phyloP scores from a whole-genome alignment of 306 rosid species.

The Argentina anserina region DNA sequence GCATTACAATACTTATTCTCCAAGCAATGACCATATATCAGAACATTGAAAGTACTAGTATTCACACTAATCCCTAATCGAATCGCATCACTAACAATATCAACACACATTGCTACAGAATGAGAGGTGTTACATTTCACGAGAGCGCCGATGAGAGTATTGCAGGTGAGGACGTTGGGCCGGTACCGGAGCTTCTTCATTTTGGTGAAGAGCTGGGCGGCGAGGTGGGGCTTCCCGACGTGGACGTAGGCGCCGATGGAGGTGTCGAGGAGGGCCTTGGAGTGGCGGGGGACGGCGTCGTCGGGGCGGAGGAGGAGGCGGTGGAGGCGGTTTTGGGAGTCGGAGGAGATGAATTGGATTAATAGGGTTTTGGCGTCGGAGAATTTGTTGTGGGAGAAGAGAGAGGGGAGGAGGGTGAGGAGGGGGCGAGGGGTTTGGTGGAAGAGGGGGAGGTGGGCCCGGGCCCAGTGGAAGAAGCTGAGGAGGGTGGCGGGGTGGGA shows the following conservation, averaged over 20 bases:
- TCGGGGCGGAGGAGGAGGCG: constrained; percentile 40
- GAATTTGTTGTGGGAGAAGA: constrained; percentile 50
- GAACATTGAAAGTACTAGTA: constrained; percentile 53
- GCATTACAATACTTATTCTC: constrained; percentile 49
- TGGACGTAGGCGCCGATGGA: constrained; percentile 67
- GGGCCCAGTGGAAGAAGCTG: constrained; percentile 59
- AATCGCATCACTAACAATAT: constrained; percentile 40
- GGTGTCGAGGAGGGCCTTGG: constrained; percentile 55
- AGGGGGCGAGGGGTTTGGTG: constrained; percentile 45
- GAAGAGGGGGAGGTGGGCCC: constrained; percentile 43
- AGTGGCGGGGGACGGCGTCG: constrained; percentile 19
- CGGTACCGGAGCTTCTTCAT: constrained; percentile 47
- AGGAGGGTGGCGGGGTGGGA: constrained; percentile 46
- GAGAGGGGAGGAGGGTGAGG: constrained; percentile 59
- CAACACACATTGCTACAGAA: constrained; percentile 33
- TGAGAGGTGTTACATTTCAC: constrained; percentile 44
- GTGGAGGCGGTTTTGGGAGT: constrained; percentile 55
- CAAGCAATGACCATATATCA: constrained; percentile 59
- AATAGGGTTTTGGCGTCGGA: constrained; percentile 68
- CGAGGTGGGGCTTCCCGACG: constrained; percentile 47
- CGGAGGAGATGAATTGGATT: constrained; percentile 54
- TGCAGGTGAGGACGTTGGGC: constrained; percentile 69
- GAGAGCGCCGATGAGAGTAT: constrained; percentile 59
- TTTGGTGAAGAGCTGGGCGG: constrained; percentile 52
- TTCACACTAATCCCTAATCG: constrained; percentile 43